A percentile compares a stretch with the other conserved stretches of the same genome.
phyloP scores from a whole-genome alignment of 2,329 filamentous ascomycete species.

The Colletotrichum phormii region DNA sequence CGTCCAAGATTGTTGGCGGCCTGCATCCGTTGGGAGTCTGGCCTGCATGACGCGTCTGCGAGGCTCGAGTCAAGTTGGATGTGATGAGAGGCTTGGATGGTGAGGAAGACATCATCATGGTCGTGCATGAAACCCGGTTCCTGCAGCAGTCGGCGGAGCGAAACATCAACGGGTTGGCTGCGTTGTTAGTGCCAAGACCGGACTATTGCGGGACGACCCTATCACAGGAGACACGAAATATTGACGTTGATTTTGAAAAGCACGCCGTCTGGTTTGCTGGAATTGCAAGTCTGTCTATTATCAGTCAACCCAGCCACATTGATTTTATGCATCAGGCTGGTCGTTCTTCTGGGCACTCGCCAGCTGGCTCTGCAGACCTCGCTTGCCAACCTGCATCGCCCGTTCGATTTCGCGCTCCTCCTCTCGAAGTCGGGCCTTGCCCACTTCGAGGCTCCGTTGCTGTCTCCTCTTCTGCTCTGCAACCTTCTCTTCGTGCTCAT shows the following conservation, averaged over 20 bases:
- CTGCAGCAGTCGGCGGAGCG: constrained; percentile 29
- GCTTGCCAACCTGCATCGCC: constrained; percentile 77
- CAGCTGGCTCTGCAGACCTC: constrained; percentile 73
- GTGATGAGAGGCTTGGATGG: constrained; percentile 13
- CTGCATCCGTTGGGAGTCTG: not conserved
- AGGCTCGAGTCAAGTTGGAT: constrained; percentile 24
- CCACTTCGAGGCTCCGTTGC: constrained; percentile 68
- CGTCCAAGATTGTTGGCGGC: constrained; percentile 11
- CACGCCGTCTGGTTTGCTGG: not conserved
- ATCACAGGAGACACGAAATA: not conserved
- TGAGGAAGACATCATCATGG: not conserved
- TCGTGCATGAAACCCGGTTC: constrained; percentile 33
- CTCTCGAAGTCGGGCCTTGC: constrained; percentile 71
- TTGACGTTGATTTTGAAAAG: not conserved
- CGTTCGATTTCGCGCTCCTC: constrained; percentile 75
- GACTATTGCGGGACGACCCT: not conserved
- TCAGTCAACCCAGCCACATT: constrained; percentile 4
- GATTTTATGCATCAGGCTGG: constrained; percentile 10
- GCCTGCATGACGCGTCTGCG: constrained; percentile 17
- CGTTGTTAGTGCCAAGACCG: constrained; percentile 14
- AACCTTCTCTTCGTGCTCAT: constrained; percentile 66
- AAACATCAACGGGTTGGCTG: constrained; percentile 8
- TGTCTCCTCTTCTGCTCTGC: constrained; percentile 72
- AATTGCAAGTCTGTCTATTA: not conserved
- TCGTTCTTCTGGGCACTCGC: constrained; percentile 41